These are phyloP conservation scores for Podospora sp. DNA, from an alignment of 495 filamentous ascomycete genomes.

Conservation along the genomic window DNA sequence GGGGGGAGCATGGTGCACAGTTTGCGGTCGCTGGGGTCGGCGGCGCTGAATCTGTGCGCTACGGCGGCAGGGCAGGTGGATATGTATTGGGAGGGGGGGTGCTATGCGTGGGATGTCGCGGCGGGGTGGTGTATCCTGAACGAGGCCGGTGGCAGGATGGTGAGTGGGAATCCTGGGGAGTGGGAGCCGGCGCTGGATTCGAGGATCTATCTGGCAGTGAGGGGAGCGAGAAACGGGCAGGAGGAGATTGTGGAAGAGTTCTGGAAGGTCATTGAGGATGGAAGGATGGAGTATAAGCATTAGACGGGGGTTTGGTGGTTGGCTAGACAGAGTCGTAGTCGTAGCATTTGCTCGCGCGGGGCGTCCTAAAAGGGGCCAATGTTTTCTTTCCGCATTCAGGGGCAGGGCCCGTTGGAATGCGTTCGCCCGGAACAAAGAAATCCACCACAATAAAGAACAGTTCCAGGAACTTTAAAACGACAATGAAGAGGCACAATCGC, in stretches of 20 bases:
- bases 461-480: not conserved
- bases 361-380: not conserved
- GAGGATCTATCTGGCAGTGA: slow-evolving; percentile 76
- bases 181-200: slow-evolving; percentile 78
- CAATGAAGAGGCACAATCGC: too few species aligned
- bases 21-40: slow-evolving; percentile 72
- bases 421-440: not conserved
- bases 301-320: slow-evolving; percentile 14
- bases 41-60: slow-evolving; percentile 82
- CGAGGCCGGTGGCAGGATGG: slow-evolving; percentile 84
- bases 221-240: slow-evolving; percentile 67
- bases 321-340: not conserved
- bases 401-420: not conserved
- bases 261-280: slow-evolving; percentile 56
- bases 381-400: slow-evolving; percentile 6
- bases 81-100: slow-evolving; percentile 91
- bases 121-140: slow-evolving; percentile 86
- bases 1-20: slow-evolving; percentile 87
- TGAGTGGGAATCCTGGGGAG: slow-evolving; percentile 72
- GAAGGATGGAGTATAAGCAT: slow-evolving; percentile 52
- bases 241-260: slow-evolving; percentile 80
- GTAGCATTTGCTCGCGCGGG: not conserved
- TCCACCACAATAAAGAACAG: not conserved
- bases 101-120: slow-evolving; percentile 94
- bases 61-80: slow-evolving; percentile 80